Conservation (phyloP, 2,329 filamentous ascomycete species). For the Curvularia sp. region DNA sequence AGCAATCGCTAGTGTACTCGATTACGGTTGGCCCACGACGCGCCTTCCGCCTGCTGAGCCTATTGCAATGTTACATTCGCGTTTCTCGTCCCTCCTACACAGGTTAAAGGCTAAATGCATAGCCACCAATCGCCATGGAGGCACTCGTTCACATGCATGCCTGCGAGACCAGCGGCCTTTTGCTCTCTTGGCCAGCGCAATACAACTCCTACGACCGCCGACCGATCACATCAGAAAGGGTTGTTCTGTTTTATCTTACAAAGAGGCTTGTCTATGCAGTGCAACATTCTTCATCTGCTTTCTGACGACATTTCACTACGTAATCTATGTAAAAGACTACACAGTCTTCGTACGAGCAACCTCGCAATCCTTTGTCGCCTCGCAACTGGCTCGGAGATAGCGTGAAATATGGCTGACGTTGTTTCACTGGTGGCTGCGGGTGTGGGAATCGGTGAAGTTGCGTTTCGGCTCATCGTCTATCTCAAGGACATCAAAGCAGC, state of each 20-base stretch:
- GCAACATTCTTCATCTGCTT: neutral
- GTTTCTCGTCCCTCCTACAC: neutral
- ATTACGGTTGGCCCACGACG: slow-evolving; percentile 4
- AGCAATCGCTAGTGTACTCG: neutral
- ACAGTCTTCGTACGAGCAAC: neutral
- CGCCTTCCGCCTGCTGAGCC: neutral
- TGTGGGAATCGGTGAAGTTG: slow-evolving; percentile 6
- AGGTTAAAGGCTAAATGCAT: neutral
- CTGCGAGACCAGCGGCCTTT: neutral
- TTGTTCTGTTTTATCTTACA: neutral
- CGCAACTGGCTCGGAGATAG: neutral
- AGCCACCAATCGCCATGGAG: neutral
- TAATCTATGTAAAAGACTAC: neutral
- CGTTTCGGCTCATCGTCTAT: slow-evolving; percentile 8
- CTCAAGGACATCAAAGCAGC: slow-evolving; percentile 8
- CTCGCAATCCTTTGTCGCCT: neutral
- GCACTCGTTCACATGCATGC: neutral
- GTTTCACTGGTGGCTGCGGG: slow-evolving; percentile 9
- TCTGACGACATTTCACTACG: neutral
- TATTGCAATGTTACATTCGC: neutral
- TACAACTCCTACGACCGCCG: neutral
- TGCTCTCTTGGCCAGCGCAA: slow-evolving; percentile 1
- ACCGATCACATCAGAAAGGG: neutral
- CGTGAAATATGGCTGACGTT: slow-evolving; percentile 3
- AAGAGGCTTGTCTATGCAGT: neutral